A percentile compares a stretch with the other conserved stretches of the same genome.
phyloP scores from a whole-genome alignment of 495 filamentous ascomycete genomes.

The Neurospora sp. region DNA sequence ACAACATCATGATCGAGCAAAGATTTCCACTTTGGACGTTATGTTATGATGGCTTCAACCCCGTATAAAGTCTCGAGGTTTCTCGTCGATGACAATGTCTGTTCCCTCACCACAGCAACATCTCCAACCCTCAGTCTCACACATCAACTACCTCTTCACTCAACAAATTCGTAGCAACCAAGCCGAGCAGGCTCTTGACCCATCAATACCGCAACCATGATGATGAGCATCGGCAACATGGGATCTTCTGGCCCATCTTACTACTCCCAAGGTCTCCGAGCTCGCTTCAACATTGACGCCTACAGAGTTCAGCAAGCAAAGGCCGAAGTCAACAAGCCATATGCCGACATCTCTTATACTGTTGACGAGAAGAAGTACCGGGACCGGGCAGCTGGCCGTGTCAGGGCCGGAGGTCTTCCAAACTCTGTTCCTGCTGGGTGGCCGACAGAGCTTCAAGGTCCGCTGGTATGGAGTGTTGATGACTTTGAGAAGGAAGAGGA shows the following conservation, averaged over 20 bases:
- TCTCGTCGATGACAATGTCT: neutral
- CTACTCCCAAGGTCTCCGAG: slow-evolving; percentile 18
- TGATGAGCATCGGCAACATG: neutral
- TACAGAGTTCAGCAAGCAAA: slow-evolving; percentile 15
- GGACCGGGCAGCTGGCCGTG: slow-evolving; percentile 9
- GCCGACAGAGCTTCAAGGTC: slow-evolving; percentile 12
- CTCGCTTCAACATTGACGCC: slow-evolving; percentile 15
- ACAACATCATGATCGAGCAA: neutral
- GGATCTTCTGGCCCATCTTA: slow-evolving; percentile 3
- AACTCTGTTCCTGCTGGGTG: slow-evolving; percentile 12
- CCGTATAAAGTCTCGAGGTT: neutral
- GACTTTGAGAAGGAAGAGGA: slow-evolving; percentile 12
- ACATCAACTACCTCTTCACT: neutral
- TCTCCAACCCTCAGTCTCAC: neutral
- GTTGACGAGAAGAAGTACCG: slow-evolving; percentile 15
- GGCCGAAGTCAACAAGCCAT: neutral
- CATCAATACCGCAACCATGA: neutral
- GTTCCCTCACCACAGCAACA: neutral
- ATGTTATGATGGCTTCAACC: neutral
- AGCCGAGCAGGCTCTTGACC: neutral
- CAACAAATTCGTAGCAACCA: neutral
- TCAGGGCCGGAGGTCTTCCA: slow-evolving; percentile 13
- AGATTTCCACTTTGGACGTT: neutral
- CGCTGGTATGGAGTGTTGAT: slow-evolving; percentile 12
- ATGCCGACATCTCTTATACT: slow-evolving; percentile 16